Evolutionary conservation across 2,329 filamentous ascomycete genomes (phyloP), one percentile per base, ranked within the genome.

Genomic region (Aspergillus tanneri): DNA sequence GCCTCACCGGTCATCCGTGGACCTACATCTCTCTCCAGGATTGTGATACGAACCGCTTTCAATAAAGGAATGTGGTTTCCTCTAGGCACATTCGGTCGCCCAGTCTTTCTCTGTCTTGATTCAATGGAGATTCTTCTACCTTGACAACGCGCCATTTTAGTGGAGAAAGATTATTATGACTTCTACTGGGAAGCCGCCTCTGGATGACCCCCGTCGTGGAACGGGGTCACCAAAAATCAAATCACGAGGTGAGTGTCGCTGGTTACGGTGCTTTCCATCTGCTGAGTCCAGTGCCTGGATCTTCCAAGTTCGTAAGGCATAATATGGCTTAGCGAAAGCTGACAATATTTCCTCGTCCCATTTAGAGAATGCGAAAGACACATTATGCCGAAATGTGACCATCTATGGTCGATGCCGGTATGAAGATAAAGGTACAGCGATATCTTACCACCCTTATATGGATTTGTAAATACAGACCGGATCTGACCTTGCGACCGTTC

Each of bases 371-470:
- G 76, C 82, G 43, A 95, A 92, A 73, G 90, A 95, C 67, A 95
- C 89, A 5, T 80, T 92, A 48, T 96, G 90, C 73, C 86, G 90
- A 65, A 96, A 96, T 72, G 86, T 96, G 53, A 81, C 90, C 53
- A 95, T 96, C 62, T 96, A 95, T 69, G 90, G 90, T 47, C 88
- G 92, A 71, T 96, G 90, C 70, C 86, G 90, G 56, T 95, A 90
- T 72, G 88, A 95, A 74, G 89, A 95, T 66, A 86, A 88, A 73
- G 90, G 88, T 73, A 65, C 51, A 37, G 40, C 52, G 40, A 45
- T 43, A 34, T 27, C 40, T 46, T 50, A 11, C 47, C 38, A 30
- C 24, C 43, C 12, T 44, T 45, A 27, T 34, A 21, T 38, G 25
- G 44, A 10, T 16, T 36, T 32, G 37, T 23, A 24, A 37, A 27